A percentile compares a stretch with the other conserved stretches of the same genome.
Evolutionary conservation across 1,139 yeast species (phyloP).

Genomic region (Starmera stellimalicola): DNA sequence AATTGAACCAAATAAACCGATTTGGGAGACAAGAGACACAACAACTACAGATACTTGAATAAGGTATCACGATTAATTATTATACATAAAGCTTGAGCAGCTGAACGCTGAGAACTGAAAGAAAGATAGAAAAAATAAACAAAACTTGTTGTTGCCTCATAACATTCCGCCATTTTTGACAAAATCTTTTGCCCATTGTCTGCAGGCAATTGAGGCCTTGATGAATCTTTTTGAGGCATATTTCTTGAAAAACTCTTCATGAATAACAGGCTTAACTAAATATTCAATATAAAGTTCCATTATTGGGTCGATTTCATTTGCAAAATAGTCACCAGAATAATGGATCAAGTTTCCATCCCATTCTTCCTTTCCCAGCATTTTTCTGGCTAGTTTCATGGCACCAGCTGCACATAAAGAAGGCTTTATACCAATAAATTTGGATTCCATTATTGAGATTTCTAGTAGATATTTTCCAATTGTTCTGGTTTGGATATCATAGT

Average conservation of each 20-base stretch:
- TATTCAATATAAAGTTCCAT: conserved; percentile 70
- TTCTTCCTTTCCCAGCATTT: conserved; percentile 62
- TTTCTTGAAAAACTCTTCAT: conserved; percentile 88
- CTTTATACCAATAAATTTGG: conserved; percentile 64
- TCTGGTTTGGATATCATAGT: conserved; percentile 85
- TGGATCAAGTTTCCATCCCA: conserved; percentile 82
- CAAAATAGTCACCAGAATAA: conserved; percentile 86
- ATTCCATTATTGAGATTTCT: conserved; percentile 76
- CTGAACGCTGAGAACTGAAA: too few species aligned
- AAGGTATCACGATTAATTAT: too few species aligned
- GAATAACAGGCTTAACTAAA: conserved; percentile 74
- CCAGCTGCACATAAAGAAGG: conserved; percentile 89
- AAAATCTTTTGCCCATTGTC: conserved; percentile 77
- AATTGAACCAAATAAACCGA: conserved; percentile 6
- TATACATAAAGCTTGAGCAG: too few species aligned
- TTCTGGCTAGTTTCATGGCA: conserved; percentile 81
- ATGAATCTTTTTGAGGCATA: conserved; percentile 83
- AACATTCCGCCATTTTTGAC: too few species aligned
- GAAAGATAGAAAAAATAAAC: too few species aligned
- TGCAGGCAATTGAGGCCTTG: conserved; percentile 80
- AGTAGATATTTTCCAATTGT: conserved; percentile 84
- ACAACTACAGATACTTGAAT: too few species aligned
- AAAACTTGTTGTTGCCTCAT: too few species aligned
- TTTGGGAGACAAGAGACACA: too few species aligned
- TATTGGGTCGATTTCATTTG: conserved; percentile 60